Evolutionary conservation across 1,139 yeast genomes (phyloP), one percentile per base, ranked within the genome.

Genomic region (Hansenula sp.): DNA sequence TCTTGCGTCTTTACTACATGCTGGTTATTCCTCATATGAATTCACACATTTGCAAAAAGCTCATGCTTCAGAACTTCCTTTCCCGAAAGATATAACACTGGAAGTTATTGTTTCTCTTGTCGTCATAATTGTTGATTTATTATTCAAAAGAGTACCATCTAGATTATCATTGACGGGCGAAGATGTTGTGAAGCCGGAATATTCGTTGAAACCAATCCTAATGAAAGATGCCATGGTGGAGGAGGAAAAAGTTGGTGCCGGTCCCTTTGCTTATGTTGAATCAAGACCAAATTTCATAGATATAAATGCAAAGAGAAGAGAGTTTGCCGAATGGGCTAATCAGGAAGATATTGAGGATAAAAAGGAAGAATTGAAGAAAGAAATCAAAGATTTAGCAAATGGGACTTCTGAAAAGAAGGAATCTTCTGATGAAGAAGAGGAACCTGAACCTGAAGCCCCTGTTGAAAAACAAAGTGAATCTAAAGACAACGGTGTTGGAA

Each of bases 211-310:
- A 43, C 71, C 71, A 7, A 74, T 80, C 16, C 64, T 66, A n/a
- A 70, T 77, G 71, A 66, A 68, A 33, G 61, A 71, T 42, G 78
- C 81, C 5, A 72, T 71, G 32, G 62, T 60, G 18, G 68, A 71
- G 42, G 62, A 67, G 38, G 79, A 79, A 50, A 59, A 61, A 32
- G 52, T 71, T 18, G 81, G 81, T 1, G 62, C 70, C 21, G 68
- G 68, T 24, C 72, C 71, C 25, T 76, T 67, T 52, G 74, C 71
- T 44, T 62, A 63, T 28, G 63, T 71, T 40, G 73, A 73, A 31
- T 66, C 70, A 38, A 63, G 79, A 45, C 60, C 71, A 7, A 71
- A 67, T 12, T 79, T 73, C 47, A 59, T 79, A 29, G 76, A 79
- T 55, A 61, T 79, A 8, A 51, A 48, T 2, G 47, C 55, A 19